Base-by-base conservation (phyloP, 108 stramenopile genomes). In the Skeletonema costatum region DNA sequence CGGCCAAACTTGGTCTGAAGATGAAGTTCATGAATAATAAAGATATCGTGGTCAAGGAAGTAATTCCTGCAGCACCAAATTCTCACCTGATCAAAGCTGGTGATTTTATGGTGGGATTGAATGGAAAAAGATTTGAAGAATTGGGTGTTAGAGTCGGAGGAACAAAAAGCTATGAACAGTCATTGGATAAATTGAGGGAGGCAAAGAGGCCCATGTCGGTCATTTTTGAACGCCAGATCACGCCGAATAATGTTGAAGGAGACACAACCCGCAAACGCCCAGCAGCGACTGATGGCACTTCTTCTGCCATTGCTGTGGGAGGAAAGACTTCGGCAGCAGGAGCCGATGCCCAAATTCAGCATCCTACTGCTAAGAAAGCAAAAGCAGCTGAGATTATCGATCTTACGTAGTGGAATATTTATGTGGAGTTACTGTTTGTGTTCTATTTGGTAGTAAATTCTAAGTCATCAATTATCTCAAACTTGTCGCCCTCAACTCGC, bases 351-450 rank as follows among this genome's bases (percentile, higher is more conserved):
- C 50, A 51, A 51, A 63, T 4, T 63, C 38, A 32, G 62, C 62
- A 63, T n/a, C 62, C 31, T n/a, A 8, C n/a, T 21, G 62, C 62
- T 32, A 63, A 63, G 62, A 63, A 36, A 17, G 36, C 32, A 36
- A 63, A 63, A 36, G n/a, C 62, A n/a, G 14, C 62, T 4, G 62
- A 63, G 14, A 8, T 63, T n/a, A 63, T 63, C 38, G 62, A 63
- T 63, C 62, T 63, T 51, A 51, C 50, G 50, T 51, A 51, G 6
- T 4, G 50, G 50, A 51, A 51, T 19, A 17, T 51, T 0, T 17
- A 17, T 51, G 17, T 17, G 2, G 4, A 51, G 7, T 0, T 51
- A 51, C 19, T 19, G 17, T 51, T 51, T 51, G 53, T 56, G 53
- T 10, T 56, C 7, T 0, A 53, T 29, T 13, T 51, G 17, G 4